Percentiles rank a stretch among this genome's conserved stretches.
Conservation (phyloP, 2,329 filamentous ascomycete species). For the Cladobotryum mycophilum region DNA sequence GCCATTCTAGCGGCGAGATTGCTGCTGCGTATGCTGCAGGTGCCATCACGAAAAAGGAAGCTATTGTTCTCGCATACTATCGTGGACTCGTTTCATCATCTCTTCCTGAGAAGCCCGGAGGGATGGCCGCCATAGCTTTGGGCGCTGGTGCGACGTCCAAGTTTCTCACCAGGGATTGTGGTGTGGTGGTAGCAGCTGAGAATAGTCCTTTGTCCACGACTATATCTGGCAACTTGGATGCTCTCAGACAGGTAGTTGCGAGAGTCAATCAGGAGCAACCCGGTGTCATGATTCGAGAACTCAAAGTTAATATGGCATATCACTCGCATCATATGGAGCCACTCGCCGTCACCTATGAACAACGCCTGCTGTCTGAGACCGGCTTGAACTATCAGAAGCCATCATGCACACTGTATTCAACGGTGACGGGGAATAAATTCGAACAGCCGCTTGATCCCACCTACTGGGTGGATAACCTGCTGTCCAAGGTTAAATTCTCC, state of each 20-base stretch:
- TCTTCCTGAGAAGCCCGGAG: constrained; percentile 4
- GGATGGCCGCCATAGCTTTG: constrained; percentile 22
- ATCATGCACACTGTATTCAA: no score
- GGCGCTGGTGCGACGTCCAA: constrained; percentile 1
- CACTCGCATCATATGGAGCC: constrained; percentile 22
- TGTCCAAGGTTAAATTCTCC: constrained; percentile 9
- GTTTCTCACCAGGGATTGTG: constrained; percentile 7
- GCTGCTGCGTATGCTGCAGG: constrained; percentile 23
- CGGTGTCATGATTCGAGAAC: background rate
- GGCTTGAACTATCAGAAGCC: no score
- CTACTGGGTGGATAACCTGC: constrained; percentile 14
- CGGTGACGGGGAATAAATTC: background rate
- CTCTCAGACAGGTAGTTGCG: constrained; percentile 2
- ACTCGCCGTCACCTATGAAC: background rate
- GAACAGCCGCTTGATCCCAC: background rate
- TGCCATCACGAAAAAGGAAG: constrained; percentile 8
- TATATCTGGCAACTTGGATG: constrained; percentile 16
- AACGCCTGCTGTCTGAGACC: background rate
- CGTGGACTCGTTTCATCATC: constrained; percentile 12
- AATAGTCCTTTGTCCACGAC: constrained; percentile 19
- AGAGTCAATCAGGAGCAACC: background rate
- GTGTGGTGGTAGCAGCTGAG: constrained; percentile 16
- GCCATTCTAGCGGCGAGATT: constrained; percentile 29
- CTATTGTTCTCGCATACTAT: constrained; percentile 16
- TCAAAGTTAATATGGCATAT: constrained; percentile 15